phyloP scores from a whole-genome alignment of 163 green algal species.

The Volvox carteri region DNA sequence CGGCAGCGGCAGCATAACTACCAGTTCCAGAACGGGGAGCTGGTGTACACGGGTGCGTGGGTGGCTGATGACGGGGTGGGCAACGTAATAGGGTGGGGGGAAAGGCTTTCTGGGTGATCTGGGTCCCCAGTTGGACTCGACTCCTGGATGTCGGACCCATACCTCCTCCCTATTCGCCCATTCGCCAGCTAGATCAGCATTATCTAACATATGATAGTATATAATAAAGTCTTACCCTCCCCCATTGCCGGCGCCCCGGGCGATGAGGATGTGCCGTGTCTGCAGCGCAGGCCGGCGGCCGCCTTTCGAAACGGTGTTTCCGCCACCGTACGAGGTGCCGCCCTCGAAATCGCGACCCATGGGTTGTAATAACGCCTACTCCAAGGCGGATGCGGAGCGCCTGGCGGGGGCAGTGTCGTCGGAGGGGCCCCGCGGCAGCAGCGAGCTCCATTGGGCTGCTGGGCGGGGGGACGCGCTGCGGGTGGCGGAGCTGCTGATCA shows the following conservation, averaged over 20 bases:
- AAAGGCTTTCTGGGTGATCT: background rate
- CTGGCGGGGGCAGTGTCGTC: slow-evolving; percentile 24
- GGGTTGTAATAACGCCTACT: slow-evolving; percentile 33
- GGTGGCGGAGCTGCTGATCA: slow-evolving; percentile 29
- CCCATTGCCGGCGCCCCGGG: too few species aligned
- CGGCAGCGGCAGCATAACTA: background rate
- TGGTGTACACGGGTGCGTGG: slow-evolving; percentile 16
- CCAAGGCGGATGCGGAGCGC: slow-evolving; percentile 30
- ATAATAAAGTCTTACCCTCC: too few species aligned
- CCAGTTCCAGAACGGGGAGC: background rate
- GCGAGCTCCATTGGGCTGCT: slow-evolving; percentile 51
- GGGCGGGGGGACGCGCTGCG: background rate
- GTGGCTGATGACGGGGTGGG: background rate
- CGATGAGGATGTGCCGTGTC: too few species aligned
- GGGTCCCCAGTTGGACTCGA: too few species aligned
- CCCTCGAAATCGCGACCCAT: background rate
- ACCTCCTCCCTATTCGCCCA: too few species aligned
- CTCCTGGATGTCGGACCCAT: too few species aligned
- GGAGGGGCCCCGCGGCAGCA: slow-evolving; percentile 19
- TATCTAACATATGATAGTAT: too few species aligned
- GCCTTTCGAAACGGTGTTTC: slow-evolving; percentile 5
- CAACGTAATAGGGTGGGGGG: background rate
- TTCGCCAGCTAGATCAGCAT: too few species aligned
- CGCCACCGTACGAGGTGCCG: slow-evolving; percentile 8
- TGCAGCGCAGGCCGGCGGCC: slow-evolving; percentile 29